Evolutionary conservation across 257 asterid species (phyloP).

Genomic region (Nicotiana otophora): DNA sequence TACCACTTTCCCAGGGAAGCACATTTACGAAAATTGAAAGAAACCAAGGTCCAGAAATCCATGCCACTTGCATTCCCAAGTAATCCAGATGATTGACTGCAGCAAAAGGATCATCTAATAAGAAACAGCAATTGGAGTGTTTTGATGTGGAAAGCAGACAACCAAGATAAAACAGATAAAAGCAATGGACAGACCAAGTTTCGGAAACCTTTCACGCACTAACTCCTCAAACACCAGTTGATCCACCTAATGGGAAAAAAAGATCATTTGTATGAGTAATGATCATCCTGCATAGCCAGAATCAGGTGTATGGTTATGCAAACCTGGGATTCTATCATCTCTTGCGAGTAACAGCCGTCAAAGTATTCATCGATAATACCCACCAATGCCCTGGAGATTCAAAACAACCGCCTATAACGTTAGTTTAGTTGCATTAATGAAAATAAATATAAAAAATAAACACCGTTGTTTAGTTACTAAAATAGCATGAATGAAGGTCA

Average conservation of each 20-base stretch:
- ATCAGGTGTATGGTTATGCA: slow-evolving; percentile 18
- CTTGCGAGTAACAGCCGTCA: slow-evolving; percentile 82
- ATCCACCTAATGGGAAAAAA: slow-evolving; percentile 52
- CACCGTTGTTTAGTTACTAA: not conserved
- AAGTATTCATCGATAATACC: slow-evolving; percentile 86
- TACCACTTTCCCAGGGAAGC: slow-evolving; percentile 99
- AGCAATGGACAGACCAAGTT: slow-evolving; percentile 53
- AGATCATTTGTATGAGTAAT: not conserved
- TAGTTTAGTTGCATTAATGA: slow-evolving; percentile 15
- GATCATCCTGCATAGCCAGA: not conserved
- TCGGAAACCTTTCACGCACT: slow-evolving; percentile 86
- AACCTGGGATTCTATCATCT: slow-evolving; percentile 95
- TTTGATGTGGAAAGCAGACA: slow-evolving; percentile 4
- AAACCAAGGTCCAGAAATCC: slow-evolving; percentile 91
- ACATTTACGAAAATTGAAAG: slow-evolving; percentile 77
- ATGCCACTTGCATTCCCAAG: slow-evolving; percentile 89
- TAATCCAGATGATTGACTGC: slow-evolving; percentile 86
- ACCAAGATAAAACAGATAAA: not conserved
- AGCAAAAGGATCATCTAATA: slow-evolving; percentile 18
- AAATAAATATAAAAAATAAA: not conserved
- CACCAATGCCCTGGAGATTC: slow-evolving; percentile 74
- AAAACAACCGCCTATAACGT: slow-evolving; percentile 27
- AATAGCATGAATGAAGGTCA: not conserved
- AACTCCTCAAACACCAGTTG: slow-evolving; percentile 93
- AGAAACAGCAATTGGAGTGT: not conserved